Conservation (phyloP, 768 basidiomycete species). For the Boletus rex-veris region DNA sequence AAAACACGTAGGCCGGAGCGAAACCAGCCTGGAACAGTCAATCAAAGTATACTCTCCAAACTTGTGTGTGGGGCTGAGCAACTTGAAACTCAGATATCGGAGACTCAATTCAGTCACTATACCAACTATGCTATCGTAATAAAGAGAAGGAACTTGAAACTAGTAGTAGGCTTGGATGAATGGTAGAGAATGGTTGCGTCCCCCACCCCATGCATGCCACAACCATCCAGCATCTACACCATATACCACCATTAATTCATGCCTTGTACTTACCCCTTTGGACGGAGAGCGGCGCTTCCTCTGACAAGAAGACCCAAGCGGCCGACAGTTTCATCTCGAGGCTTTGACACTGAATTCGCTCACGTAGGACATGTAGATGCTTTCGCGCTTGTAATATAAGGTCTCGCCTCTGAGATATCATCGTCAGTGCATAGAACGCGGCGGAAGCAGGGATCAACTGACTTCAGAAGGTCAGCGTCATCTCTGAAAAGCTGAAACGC, state of each 20-base stretch:
- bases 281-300: not conserved
- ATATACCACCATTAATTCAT: not conserved
- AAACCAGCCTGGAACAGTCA: conserved; percentile 29
- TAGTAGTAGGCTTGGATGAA: not conserved
- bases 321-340: conserved; percentile 1
- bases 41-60: conserved; percentile 19
- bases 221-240: not conserved
- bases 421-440: not conserved
- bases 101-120: conserved; percentile 4
- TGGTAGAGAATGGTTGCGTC: not conserved
- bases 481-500: not conserved
- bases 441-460: not conserved
- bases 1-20: conserved; percentile 32
- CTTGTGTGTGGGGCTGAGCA: conserved; percentile 8
- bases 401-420: conserved; percentile 1
- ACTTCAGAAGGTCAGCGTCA: conserved; percentile 4
- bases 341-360: conserved; percentile 6
- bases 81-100: conserved; percentile 24
- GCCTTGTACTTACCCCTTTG: not conserved
- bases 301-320: not conserved
- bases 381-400: not conserved
- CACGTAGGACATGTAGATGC: conserved; percentile 6
- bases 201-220: not conserved
- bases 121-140: not conserved
- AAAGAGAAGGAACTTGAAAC: not conserved